Evolutionary conservation across 352 stramenopile species (phyloP).

Genomic region (Achlya hypogyna): DNA sequence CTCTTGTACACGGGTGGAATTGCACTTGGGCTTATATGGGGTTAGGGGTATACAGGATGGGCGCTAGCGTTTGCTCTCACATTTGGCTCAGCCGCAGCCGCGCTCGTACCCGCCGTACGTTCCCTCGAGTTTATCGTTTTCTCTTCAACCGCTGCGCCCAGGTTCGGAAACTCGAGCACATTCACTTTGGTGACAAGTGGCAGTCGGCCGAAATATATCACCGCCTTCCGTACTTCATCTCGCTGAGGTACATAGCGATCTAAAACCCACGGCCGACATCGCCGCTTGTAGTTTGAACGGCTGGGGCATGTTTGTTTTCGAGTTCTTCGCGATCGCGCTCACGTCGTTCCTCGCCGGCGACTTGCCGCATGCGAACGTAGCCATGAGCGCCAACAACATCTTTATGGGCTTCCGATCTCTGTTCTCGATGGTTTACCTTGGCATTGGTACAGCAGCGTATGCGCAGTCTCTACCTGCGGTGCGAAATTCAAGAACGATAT

Average conservation of each 20-base stretch:
- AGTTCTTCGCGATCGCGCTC: slow-evolving; percentile 69
- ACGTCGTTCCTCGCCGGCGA: slow-evolving; percentile 60
- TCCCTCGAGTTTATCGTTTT: neutral
- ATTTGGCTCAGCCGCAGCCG: neutral
- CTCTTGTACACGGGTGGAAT: slow-evolving; percentile 24
- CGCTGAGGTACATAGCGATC: slow-evolving; percentile 1
- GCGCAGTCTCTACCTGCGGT: neutral
- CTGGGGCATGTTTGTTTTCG: slow-evolving; percentile 76
- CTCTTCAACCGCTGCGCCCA: neutral
- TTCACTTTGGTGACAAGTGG: neutral
- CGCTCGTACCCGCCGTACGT: neutral
- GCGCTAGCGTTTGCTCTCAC: neutral
- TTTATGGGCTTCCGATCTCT: slow-evolving; percentile 67
- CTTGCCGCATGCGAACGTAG: slow-evolving; percentile 57
- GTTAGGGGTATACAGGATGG: slow-evolving; percentile 1
- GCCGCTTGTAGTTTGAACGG: slow-evolving; percentile 15
- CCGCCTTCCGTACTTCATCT: slow-evolving; percentile 9
- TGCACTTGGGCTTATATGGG: neutral
- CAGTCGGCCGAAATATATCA: neutral
- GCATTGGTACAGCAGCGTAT: slow-evolving; percentile 39
- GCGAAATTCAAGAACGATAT: neutral
- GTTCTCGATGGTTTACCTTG: slow-evolving; percentile 59
- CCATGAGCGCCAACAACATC: slow-evolving; percentile 76
- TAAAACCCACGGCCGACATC: too few species aligned
- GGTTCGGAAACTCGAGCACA: neutral